Base-by-base conservation (phyloP, 352 stramenopile genomes). In the Phytophthora citricola region DNA sequence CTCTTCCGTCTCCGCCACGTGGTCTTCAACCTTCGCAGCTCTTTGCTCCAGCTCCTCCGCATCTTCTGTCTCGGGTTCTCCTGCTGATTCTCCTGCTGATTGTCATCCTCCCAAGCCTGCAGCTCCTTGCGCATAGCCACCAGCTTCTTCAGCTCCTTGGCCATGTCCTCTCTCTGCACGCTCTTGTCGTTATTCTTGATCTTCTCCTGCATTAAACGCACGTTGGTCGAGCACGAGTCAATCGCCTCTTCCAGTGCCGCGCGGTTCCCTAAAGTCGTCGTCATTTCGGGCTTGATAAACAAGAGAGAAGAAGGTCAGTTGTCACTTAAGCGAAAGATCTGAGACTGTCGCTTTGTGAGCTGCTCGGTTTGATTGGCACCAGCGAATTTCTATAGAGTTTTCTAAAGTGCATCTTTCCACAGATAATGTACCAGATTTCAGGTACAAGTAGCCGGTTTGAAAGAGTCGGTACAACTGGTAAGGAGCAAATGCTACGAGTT, bases 81-180 rank as follows among this genome's bases (percentile, higher is more conserved):
- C 48, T 75, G 48, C 29, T 74, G 60, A 27, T 71, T 75, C 0
- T 63, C 47, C 34, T 73, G 40, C n/a, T 79, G 66, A 14, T 80
- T 63, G 47, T 75, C 62, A 29, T 71, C 52, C 38, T 74, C 76
- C 79, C 81, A 91, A 17, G 63, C 56, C 63, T 89, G 78, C 54
- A 92, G 73, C 68, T 92, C 75, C 70, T 92, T 93, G 66, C 81
- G 79, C 71, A 93, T 61, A 29, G 44, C 69, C 58, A 92, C 71
- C 56, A 93, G 76, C 52, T 61, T 58, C 60, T 80, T 78, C n/a
- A 93, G 65, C 64, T 91, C 77, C 60, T 75, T 65, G 9, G 75
- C 70, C 11, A 93, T 66, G 38, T 81, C 58, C 10, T 87, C 79
- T 49, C 88, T 69, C 27, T 64, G 75, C 38, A 85, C 58, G n/a